Evolutionary conservation across 2,329 filamentous ascomycete species (phyloP), one percentile per base, ranked within the genome.

Genomic region (Amylocarpus encephaloides): DNA sequence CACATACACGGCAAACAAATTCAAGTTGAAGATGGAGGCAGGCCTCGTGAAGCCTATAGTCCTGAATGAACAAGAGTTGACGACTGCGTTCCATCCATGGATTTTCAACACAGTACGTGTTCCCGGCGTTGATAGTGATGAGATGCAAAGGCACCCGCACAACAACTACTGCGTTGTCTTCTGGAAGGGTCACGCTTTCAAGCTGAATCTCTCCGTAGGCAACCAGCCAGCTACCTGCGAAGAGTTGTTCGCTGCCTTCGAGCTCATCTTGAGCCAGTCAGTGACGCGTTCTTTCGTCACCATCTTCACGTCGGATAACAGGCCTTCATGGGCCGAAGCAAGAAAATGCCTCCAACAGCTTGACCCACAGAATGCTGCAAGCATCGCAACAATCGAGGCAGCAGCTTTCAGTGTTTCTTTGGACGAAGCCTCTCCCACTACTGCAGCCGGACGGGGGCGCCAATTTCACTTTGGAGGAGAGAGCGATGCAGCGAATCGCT

Each of bases 41-140:
- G 59, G 53, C n/a, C 38, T 41, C 11, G 15, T 60, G 29, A 42
- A 49, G n/a, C 41, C 55, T 19, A 39, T 48, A 32, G 39, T 59
- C 5, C 51, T 59, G 3, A 59, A 57, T 13, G 52, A 55, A 32
- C 54, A 63, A 15, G 39, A 57, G 35, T 18, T 49, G 5, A 61
- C 61, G 43, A 62, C 50, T 7, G 50, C 59, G 34, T 51, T 54
- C 6, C 57, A 58, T 39, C 40, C 60, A 11, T 67, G 57, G 56
- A 49, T 67, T 7, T 67, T 67, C 48, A 67, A 67, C 49, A 49
- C 61, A 2, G 48, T 50, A 10, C 59, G 66, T 4, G 50, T 59
- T 43, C 65, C 66, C 4, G 47, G 51, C 6, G 29, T 53, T 3
- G 43, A 44, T 1, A 51, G 42, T 16, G 63, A 66, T 40, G 34